Percentiles rank a stretch among this genome's conserved stretches.
Conservation (phyloP, 2,329 filamentous ascomycete species). For the Fusarium multiceps region DNA sequence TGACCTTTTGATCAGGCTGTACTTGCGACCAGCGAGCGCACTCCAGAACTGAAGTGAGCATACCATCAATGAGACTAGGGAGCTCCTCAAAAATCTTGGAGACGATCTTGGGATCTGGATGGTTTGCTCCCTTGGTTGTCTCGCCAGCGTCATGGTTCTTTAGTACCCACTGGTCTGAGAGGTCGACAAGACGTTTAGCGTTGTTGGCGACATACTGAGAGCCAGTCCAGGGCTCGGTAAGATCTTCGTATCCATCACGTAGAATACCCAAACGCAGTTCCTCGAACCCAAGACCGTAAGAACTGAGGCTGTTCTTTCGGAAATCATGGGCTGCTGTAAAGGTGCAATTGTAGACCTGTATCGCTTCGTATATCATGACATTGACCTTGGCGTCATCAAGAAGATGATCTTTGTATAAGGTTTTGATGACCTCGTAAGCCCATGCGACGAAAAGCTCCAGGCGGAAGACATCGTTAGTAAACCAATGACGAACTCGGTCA, state of each 20-base stretch:
- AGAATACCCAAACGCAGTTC: constrained; percentile 73
- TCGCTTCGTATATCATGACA: constrained; percentile 74
- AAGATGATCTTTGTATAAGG: constrained; percentile 71
- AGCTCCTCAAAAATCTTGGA: constrained; percentile 60
- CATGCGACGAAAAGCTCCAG: constrained; percentile 82
- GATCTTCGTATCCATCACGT: constrained; percentile 70
- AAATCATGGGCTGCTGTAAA: constrained; percentile 73
- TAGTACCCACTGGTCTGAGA: constrained; percentile 66
- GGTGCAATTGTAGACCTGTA: constrained; percentile 70
- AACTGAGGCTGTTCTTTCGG: constrained; percentile 72
- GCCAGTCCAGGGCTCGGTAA: constrained; percentile 90
- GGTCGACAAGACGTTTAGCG: constrained; percentile 67
- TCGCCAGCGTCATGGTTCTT: constrained; percentile 54
- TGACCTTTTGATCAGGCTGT: constrained; percentile 57
- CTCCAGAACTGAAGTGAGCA: constrained; percentile 66
- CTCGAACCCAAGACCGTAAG: constrained; percentile 80
- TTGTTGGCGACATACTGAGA: constrained; percentile 71
- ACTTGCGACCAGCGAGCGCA: constrained; percentile 62
- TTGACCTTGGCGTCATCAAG: constrained; percentile 66
- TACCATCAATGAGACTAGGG: constrained; percentile 64
- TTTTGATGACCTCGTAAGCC: constrained; percentile 81
- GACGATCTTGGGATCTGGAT: constrained; percentile 56
- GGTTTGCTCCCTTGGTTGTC: constrained; percentile 48
- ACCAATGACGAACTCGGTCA: constrained; percentile 87
- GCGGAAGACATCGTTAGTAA: constrained; percentile 78